phyloP scores from a whole-genome alignment of 1,139 yeast genomes.

The Lizanozyma gosingica region DNA sequence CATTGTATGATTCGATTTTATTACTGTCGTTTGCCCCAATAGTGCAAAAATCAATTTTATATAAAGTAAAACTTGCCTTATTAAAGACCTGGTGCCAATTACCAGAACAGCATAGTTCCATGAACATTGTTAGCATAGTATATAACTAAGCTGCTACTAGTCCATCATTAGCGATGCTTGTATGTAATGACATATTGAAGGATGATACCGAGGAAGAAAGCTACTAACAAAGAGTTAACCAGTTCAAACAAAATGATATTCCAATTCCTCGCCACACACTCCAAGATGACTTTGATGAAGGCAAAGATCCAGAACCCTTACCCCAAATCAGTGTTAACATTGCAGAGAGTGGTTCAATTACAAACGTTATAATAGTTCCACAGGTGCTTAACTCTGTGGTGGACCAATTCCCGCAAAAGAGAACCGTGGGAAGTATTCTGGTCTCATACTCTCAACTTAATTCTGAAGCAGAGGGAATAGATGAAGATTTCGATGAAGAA shows the following conservation, averaged over 20 bases:
- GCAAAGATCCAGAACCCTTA: background rate
- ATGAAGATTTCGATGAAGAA: slow-evolving; percentile 42
- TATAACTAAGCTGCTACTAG: no score
- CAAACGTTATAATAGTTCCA: background rate
- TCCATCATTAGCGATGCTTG: no score
- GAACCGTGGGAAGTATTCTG: background rate
- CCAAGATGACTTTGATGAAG: background rate
- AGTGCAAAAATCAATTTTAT: background rate
- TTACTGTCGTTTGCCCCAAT: no score
- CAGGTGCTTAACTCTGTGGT: background rate
- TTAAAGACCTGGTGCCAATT: no score
- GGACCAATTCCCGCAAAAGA: background rate
- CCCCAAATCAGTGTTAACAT: background rate
- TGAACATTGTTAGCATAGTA: no score
- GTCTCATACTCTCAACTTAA: background rate
- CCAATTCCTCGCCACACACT: background rate
- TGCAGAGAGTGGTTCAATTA: background rate
- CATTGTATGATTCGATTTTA: background rate
- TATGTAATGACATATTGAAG: no score
- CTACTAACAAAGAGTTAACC: no score
- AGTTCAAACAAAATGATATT: background rate
- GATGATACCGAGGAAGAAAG: no score
- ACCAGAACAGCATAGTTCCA: no score
- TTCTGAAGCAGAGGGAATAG: no score
- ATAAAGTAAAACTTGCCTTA: no score